phyloP scores from a whole-genome alignment of 2,329 filamentous ascomycete genomes.

The Trichoderma aggressivum region DNA sequence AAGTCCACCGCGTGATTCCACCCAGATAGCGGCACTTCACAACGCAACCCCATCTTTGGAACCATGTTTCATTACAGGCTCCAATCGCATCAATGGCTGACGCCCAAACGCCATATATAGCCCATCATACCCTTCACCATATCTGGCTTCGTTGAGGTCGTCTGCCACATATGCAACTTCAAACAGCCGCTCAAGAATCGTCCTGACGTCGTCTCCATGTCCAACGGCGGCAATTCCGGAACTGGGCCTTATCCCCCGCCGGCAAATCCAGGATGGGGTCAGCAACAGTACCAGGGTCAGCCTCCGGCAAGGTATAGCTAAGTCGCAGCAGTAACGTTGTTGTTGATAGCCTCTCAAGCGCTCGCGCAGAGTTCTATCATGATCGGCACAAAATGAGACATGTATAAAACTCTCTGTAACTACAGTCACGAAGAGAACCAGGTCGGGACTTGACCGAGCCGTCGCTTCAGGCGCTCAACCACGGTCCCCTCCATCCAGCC shows the following conservation, averaged over 20 bases:
- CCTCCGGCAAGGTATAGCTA: constrained; percentile 14
- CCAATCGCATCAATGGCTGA: neutral
- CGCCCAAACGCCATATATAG: constrained; percentile 38
- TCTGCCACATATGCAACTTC: constrained; percentile 74
- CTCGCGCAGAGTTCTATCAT: neutral
- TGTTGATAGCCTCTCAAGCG: neutral
- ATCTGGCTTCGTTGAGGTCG: constrained; percentile 64
- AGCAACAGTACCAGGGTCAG: constrained; percentile 7
- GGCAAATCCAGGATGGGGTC: constrained; percentile 16
- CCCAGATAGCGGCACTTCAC: neutral
- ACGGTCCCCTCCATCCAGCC: neutral
- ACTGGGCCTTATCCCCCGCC: constrained; percentile 30
- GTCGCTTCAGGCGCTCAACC: neutral
- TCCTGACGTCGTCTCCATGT: constrained; percentile 54
- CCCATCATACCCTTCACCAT: constrained; percentile 70
- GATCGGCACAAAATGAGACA: neutral
- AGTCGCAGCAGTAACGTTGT: neutral
- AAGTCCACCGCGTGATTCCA: constrained; percentile 29
- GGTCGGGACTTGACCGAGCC: neutral
- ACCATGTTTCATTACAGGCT: neutral
- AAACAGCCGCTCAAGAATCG: constrained; percentile 61
- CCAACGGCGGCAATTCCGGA: constrained; percentile 36
- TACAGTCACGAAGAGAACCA: neutral
- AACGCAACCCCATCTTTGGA: neutral
- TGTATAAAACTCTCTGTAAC: neutral